Evolutionary conservation across 2,329 filamentous ascomycete species (phyloP).

Genomic region (Aspergillus nomiae): DNA sequence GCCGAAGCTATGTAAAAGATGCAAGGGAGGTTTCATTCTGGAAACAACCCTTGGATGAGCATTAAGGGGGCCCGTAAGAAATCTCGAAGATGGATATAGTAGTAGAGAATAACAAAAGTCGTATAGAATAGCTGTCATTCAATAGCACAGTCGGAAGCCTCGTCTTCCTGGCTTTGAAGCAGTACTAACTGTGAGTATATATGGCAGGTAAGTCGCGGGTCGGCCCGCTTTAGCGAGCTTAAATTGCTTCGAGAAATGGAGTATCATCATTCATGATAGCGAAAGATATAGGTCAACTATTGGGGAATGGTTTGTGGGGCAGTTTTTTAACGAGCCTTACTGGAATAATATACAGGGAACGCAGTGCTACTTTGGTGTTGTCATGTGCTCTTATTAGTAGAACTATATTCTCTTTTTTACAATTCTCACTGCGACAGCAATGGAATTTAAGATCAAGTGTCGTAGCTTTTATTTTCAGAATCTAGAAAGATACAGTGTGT

Average conservation of each 20-base stretch:
- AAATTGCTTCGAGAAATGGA: not conserved
- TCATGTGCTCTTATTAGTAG: not conserved
- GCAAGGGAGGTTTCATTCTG: not conserved
- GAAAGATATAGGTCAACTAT: not conserved
- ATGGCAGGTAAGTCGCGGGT: not conserved
- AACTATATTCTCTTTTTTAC: not conserved
- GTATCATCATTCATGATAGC: too few species aligned
- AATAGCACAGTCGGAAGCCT: not conserved
- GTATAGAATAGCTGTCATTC: not conserved
- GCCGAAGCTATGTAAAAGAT: not conserved
- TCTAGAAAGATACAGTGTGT: not conserved
- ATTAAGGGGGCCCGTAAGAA: not conserved
- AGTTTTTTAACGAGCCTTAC: not conserved
- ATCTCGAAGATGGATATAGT: not conserved
- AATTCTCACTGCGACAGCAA: not conserved
- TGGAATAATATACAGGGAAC: not conserved
- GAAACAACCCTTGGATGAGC: not conserved
- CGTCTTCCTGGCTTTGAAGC: not conserved
- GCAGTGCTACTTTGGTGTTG: not conserved
- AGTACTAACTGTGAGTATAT: not conserved
- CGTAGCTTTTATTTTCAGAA: not conserved
- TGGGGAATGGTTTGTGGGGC: not conserved
- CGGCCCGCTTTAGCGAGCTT: not conserved
- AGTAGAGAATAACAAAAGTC: not conserved
- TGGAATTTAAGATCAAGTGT: not conserved